A percentile compares a stretch with the other conserved stretches of the same genome.
phyloP scores from a whole-genome alignment of 148 eudicot species.

The Silene conica region DNA sequence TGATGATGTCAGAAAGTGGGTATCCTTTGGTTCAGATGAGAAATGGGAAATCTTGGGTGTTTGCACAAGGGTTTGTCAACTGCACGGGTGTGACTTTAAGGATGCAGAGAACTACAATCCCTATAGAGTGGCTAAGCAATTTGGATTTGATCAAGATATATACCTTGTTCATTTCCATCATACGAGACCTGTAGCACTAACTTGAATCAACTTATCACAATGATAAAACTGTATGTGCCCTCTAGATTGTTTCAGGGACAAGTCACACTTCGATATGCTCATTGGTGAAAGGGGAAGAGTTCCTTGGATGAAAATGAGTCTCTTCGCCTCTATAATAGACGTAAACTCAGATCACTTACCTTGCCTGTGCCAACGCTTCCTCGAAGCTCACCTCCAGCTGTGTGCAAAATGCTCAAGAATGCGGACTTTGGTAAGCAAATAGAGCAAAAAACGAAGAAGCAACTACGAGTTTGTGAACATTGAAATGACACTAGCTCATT shows the following conservation, averaged over 20 bases:
- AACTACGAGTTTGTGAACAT: no score
- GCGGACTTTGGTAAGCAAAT: no score
- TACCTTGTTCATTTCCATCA: conserved; percentile 25
- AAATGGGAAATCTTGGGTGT: conserved; percentile 18
- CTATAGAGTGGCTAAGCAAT: conserved; percentile 49
- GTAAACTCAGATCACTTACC: no score
- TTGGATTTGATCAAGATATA: conserved; percentile 54
- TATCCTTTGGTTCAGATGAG: conserved; percentile 8
- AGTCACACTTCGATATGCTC: no score
- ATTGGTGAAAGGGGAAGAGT: no score
- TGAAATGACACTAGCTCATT: no score
- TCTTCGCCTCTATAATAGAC: no score
- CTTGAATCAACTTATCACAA: neutral
- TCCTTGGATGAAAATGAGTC: no score
- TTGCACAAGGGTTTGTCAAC: conserved; percentile 34
- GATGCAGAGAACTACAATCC: conserved; percentile 39
- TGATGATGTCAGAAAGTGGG: conserved; percentile 17
- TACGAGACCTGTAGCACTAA: neutral
- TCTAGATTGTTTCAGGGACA: conserved; percentile 16
- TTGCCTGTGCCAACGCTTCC: no score
- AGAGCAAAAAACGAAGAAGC: no score
- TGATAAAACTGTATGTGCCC: conserved; percentile 16
- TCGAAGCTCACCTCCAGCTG: no score
- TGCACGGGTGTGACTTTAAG: conserved; percentile 39
- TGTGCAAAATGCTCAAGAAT: no score